These are phyloP conservation scores for Kodamaea anthophila DNA, from an alignment of 1,139 yeast genomes.

Conservation along the genomic window DNA sequence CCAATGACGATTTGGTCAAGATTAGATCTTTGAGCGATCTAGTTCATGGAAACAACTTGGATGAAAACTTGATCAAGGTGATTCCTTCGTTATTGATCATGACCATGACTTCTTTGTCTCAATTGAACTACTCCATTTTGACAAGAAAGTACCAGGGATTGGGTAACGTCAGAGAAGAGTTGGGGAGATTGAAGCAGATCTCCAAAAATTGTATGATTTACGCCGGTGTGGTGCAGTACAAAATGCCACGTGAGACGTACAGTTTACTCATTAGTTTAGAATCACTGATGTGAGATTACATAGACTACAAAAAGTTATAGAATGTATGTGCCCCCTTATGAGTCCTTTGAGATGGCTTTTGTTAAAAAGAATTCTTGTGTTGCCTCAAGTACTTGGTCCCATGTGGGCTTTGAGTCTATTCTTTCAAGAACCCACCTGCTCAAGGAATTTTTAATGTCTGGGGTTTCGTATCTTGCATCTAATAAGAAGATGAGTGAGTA, in stretches of 20 bases:
- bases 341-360: constrained; percentile 3
- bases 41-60: constrained; percentile 41
- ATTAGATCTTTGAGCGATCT: constrained; percentile 40
- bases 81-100: constrained; percentile 76
- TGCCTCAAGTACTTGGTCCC: constrained; percentile 13
- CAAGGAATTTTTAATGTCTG: constrained; percentile 52
- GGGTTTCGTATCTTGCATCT: constrained; percentile 54
- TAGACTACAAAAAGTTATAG: no score
- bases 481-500: constrained; percentile 70
- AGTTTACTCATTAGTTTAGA: constrained; percentile 70
- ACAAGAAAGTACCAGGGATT: constrained; percentile 44
- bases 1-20: constrained; percentile 30
- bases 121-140: constrained; percentile 45
- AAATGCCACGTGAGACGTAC: constrained; percentile 90
- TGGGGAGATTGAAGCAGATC: constrained; percentile 49
- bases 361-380: constrained; percentile 22
- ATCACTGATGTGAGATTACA: constrained; percentile 33
- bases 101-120: constrained; percentile 74
- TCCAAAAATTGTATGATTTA: constrained; percentile 89
- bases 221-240: constrained; percentile 93
- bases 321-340: no score
- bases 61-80: constrained; percentile 70
- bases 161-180: constrained; percentile 50
- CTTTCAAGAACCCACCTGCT: constrained; percentile 73
- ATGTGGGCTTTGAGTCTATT: constrained; percentile 9